Evolutionary conservation across 2,329 filamentous ascomycete species (phyloP).

Genomic region (Nannizzia gypsea): DNA sequence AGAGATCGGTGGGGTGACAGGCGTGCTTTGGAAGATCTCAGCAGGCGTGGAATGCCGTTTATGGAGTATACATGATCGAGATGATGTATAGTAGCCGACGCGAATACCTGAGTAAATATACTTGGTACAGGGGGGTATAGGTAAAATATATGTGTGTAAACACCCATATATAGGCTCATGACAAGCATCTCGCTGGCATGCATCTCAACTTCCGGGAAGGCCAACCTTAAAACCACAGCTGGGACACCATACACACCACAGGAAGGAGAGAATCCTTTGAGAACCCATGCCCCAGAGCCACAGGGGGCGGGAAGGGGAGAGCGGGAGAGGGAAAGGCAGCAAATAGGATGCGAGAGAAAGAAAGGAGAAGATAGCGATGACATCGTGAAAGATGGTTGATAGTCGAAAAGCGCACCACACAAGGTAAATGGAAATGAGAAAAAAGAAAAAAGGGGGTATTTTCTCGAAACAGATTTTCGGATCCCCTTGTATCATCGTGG

Average conservation of each 20-base stretch:
- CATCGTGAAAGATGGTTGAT: neutral
- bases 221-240: neutral
- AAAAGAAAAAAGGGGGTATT: neutral
- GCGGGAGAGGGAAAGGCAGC: too few relatives aligned
- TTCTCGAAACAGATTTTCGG: neutral
- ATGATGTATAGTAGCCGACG: neutral
- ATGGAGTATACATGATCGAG: neutral
- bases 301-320: neutral
- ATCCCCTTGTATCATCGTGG: neutral
- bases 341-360: neutral
- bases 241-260: neutral
- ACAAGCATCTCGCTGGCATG: neutral
- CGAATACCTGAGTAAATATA: neutral
- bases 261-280: neutral
- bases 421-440: neutral
- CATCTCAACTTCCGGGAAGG: slow-evolving; percentile 1
- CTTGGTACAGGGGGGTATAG: neutral
- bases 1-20: neutral
- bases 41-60: neutral
- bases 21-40: neutral
- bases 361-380: neutral
- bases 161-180: neutral
- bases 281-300: neutral
- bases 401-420: neutral
- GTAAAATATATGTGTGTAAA: neutral